A percentile compares a stretch with the other conserved stretches of the same genome.
phyloP scores from a whole-genome alignment of 108 stramenopile genomes.

The Pseudonitzschia multistriata region DNA sequence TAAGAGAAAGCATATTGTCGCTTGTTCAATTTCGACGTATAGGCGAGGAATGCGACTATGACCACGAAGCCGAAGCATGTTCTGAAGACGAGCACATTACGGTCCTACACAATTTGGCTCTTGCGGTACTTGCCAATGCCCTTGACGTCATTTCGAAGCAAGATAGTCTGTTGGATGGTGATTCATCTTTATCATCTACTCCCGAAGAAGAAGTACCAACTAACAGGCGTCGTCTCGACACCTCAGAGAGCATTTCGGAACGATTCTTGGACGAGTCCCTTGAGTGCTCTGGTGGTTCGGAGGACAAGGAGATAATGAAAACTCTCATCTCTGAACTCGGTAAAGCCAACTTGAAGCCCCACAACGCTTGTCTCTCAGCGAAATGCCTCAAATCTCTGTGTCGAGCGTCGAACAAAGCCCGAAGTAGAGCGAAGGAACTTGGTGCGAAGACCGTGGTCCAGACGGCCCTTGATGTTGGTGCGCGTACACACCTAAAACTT shows the following conservation, averaged over 20 bases:
- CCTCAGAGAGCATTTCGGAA: constrained; percentile 46
- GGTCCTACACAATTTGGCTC: constrained; percentile 74
- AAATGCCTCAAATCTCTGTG: constrained; percentile 73
- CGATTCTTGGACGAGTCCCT: constrained; percentile 65
- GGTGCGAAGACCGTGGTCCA: constrained; percentile 81
- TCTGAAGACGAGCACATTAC: constrained; percentile 59
- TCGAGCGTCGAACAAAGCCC: constrained; percentile 71
- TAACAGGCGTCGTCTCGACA: constrained; percentile 38
- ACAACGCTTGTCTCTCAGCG: constrained; percentile 83
- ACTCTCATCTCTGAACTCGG: constrained; percentile 74
- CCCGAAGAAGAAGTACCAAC: constrained; percentile 31
- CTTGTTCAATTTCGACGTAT: constrained; percentile 68
- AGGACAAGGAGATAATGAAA: constrained; percentile 65
- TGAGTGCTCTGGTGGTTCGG: constrained; percentile 37
- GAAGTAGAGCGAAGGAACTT: constrained; percentile 66
- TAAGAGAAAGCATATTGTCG: constrained; percentile 74
- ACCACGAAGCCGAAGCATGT: constrained; percentile 38
- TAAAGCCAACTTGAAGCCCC: constrained; percentile 74
- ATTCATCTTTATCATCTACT: too few species aligned
- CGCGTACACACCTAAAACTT: constrained; percentile 75
- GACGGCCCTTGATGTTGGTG: constrained; percentile 78
- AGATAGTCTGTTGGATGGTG: constrained; percentile 26
- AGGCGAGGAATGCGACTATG: constrained; percentile 60
- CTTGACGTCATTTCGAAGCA: constrained; percentile 62
- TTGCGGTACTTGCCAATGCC: constrained; percentile 81